Evolutionary conservation across 2,329 filamentous ascomycete genomes (phyloP).

Genomic region (Tolypocladium endophyticum): DNA sequence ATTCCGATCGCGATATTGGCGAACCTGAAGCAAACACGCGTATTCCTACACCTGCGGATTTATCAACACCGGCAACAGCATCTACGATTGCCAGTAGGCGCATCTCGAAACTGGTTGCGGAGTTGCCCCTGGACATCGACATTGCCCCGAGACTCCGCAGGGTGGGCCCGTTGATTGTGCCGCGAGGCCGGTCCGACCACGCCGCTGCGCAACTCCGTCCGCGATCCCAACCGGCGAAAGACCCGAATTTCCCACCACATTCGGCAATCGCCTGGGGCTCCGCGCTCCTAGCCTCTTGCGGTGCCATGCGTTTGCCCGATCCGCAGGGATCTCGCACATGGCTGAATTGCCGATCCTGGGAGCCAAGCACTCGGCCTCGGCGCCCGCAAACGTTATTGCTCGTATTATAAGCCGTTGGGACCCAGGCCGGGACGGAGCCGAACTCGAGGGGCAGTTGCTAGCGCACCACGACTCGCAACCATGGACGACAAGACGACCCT

Average conservation of each 20-base stretch:
- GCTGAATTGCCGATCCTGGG: neutral
- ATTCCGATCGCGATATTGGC: neutral
- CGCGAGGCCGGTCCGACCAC: neutral
- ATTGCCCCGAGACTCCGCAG: neutral
- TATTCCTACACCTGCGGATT: neutral
- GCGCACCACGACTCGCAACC: neutral
- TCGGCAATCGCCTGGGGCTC: neutral
- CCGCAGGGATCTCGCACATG: neutral
- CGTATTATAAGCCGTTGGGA: too few species aligned
- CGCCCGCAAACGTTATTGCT: neutral
- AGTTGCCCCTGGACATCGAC: neutral
- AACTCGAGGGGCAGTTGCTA: neutral
- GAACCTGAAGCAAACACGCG: neutral
- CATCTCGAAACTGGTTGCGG: neutral
- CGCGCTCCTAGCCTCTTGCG: neutral
- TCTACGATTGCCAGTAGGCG: too few species aligned
- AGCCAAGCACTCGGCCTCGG: neutral
- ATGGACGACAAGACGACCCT: slow-evolving; percentile 1
- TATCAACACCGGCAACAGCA: neutral
- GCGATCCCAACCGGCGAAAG: neutral
- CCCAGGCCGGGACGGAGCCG: neutral
- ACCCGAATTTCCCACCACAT: neutral
- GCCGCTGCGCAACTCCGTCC: neutral
- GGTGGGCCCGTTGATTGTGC: neutral
- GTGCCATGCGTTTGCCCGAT: neutral